Evolutionary conservation across 148 eudicot genomes (phyloP).

Genomic region (Fagopyrum homotropicum): DNA sequence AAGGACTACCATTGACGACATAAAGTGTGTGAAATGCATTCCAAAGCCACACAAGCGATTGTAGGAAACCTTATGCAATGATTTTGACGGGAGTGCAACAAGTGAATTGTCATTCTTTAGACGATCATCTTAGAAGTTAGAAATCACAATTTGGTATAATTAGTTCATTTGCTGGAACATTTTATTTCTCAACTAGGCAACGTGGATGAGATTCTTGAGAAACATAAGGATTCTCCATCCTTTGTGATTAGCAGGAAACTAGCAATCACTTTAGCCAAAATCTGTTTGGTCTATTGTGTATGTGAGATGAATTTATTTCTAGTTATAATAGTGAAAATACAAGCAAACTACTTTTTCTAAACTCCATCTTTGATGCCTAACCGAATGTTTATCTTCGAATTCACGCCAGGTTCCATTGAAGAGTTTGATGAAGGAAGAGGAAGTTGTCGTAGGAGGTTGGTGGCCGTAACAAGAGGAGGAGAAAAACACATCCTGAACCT

Average conservation of each 20-base stretch:
- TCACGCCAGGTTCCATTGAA: constrained; percentile 73
- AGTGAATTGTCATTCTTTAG: constrained; percentile 26
- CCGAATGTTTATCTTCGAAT: not conserved
- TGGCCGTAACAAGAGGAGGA: constrained; percentile 83
- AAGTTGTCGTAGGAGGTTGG: constrained; percentile 92
- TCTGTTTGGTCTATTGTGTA: not conserved
- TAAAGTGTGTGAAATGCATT: constrained; percentile 83
- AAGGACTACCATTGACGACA: constrained; percentile 88
- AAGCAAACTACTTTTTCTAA: not conserved
- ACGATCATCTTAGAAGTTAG: not conserved
- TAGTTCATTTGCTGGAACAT: not conserved
- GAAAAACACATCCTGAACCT: constrained; percentile 76
- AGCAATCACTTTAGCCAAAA: not conserved
- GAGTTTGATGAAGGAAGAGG: constrained; percentile 98
- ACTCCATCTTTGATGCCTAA: not conserved
- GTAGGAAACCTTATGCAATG: constrained; percentile 72
- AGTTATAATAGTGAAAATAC: not conserved
- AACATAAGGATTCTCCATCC: not conserved
- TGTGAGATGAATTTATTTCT: not conserved
- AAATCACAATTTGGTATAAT: not conserved
- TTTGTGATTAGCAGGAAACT: not conserved
- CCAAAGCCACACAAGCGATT: constrained; percentile 62
- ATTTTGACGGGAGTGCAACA: constrained; percentile 98
- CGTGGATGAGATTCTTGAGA: not conserved
- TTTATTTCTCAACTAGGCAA: not conserved